These are phyloP conservation scores for Cladobotryum protrusum DNA, from an alignment of 2,329 filamentous ascomycete genomes.

Conservation along the genomic window DNA sequence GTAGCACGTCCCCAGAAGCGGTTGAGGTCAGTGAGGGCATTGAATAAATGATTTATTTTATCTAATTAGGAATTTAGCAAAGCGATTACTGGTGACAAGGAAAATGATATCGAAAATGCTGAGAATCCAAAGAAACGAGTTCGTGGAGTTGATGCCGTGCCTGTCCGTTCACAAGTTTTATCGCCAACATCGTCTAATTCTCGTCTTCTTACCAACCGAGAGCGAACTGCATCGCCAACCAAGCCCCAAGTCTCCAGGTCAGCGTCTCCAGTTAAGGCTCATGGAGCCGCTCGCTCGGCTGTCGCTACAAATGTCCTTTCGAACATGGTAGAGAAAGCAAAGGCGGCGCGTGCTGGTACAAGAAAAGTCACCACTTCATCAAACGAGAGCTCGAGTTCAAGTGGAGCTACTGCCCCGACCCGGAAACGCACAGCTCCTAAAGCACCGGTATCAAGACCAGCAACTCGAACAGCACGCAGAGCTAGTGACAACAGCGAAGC, in stretches of 20 bases:
- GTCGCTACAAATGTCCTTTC: slow-evolving; percentile 42
- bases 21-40: slow-evolving; percentile 39
- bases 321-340: slow-evolving; percentile 56
- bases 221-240: slow-evolving; percentile 42
- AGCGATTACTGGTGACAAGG: slow-evolving; percentile 65
- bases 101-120: slow-evolving; percentile 57
- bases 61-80: slow-evolving; percentile 41
- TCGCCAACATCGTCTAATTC: slow-evolving; percentile 82
- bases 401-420: slow-evolving; percentile 19
- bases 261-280: slow-evolving; percentile 55
- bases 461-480: slow-evolving; percentile 45
- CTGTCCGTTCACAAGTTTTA: slow-evolving; percentile 52
- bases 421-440: slow-evolving; percentile 32
- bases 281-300: slow-evolving; percentile 33
- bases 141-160: slow-evolving; percentile 37
- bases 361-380: slow-evolving; percentile 43
- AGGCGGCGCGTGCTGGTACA: slow-evolving; percentile 44
- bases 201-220: slow-evolving; percentile 47
- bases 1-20: slow-evolving; percentile 37
- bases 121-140: slow-evolving; percentile 66
- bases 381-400: slow-evolving; percentile 36
- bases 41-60: slow-evolving; percentile 6
- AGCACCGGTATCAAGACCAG: slow-evolving; percentile 29
- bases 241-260: slow-evolving; percentile 55
- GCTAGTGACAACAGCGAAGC: slow-evolving; percentile 56